These are phyloP conservation scores for Nicotiana tomentosiformis DNA, from an alignment of 257 asterid genomes.

Conservation along the genomic window DNA sequence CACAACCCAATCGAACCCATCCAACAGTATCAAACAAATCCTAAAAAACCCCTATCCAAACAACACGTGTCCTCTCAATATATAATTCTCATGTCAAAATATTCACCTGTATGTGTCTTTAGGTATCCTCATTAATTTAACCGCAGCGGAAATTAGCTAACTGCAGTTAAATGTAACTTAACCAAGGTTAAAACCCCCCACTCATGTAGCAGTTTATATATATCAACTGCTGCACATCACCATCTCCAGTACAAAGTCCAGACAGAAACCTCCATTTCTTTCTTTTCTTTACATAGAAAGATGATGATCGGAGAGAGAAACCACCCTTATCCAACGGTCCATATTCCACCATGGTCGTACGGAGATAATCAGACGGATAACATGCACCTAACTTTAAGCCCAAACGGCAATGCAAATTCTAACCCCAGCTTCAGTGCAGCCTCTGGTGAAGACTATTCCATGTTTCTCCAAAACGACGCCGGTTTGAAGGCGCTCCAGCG, in stretches of 20 bases:
- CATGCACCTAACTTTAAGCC: slow-evolving; percentile 24
- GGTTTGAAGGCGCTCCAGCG: not conserved
- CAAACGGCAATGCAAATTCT: slow-evolving; percentile 22
- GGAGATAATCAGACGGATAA: slow-evolving; percentile 23
- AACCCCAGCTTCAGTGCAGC: slow-evolving; percentile 27
- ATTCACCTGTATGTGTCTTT: not conserved
- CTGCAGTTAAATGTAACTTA: slow-evolving; percentile 21
- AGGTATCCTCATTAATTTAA: slow-evolving; percentile 23
- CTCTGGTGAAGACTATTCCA: slow-evolving; percentile 28
- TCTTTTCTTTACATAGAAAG: not conserved
- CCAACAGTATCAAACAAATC: not conserved
- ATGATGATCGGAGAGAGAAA: slow-evolving; percentile 43
- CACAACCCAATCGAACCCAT: slow-evolving; percentile 22
- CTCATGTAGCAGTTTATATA: not conserved
- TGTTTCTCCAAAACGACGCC: slow-evolving; percentile 16
- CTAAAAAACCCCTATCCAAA: no score
- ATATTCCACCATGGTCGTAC: slow-evolving; percentile 57
- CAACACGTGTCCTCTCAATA: no score
- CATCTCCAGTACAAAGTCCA: not conserved
- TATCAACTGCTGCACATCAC: not conserved
- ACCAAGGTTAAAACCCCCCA: slow-evolving; percentile 41
- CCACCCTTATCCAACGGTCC: slow-evolving; percentile 25
- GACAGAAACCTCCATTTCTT: not conserved
- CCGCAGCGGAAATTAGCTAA: slow-evolving; percentile 11
- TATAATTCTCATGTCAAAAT: no score